phyloP scores from a whole-genome alignment of 306 rosid genomes.

The Pyrus communis region DNA sequence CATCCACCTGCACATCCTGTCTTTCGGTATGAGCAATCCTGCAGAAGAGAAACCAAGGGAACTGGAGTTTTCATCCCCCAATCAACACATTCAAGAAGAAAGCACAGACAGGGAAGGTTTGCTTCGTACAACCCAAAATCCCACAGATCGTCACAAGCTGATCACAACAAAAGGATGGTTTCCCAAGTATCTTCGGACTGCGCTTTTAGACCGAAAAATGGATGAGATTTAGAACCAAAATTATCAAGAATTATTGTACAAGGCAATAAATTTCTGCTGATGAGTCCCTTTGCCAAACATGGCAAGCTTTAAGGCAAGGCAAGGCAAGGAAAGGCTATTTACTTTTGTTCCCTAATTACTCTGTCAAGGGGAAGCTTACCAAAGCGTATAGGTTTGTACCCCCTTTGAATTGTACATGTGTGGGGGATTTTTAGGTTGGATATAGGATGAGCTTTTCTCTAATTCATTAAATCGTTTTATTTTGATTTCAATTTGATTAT shows the following conservation, averaged over 20 bases:
- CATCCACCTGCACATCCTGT: constrained; percentile 32
- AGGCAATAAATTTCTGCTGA: constrained; percentile 21
- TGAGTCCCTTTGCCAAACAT: constrained; percentile 6
- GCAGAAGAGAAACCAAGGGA: constrained; percentile 66
- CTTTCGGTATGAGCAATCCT: constrained; percentile 24
- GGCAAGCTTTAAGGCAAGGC: constrained; percentile 23
- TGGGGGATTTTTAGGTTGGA: constrained; percentile 24
- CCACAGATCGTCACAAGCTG: constrained; percentile 31
- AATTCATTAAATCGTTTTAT: constrained; percentile 4
- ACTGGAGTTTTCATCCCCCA: constrained; percentile 86
- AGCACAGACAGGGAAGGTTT: constrained; percentile 45
- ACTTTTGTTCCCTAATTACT: neutral
- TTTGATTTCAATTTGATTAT: neutral
- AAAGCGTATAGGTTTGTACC: constrained; percentile 25
- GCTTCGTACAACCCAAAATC: constrained; percentile 37
- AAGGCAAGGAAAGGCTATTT: constrained; percentile 24
- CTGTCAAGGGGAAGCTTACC: constrained; percentile 37
- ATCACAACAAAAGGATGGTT: constrained; percentile 31
- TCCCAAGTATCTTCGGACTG: constrained; percentile 36
- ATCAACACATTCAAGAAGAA: constrained; percentile 50
- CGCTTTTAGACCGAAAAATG: constrained; percentile 35
- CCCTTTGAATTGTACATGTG: constrained; percentile 28
- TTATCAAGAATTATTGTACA: neutral
- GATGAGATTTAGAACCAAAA: constrained; percentile 1
- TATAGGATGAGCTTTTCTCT: constrained; percentile 29